Evolutionary conservation across 2,329 filamentous ascomycete genomes (phyloP).

Genomic region (Lithohypha guttulata): DNA sequence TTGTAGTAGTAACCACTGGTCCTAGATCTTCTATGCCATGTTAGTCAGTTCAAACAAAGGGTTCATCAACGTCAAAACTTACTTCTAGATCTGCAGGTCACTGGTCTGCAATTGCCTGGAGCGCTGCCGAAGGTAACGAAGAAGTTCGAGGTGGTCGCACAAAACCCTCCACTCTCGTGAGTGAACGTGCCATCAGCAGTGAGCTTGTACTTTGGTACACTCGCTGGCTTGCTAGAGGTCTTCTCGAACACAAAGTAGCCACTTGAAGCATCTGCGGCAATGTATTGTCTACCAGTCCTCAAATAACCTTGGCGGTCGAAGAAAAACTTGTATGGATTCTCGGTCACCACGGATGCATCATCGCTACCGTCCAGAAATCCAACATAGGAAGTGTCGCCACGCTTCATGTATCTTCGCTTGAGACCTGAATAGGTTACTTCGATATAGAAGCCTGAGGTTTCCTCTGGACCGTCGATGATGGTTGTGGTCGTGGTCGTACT

Average conservation of each 20-base stretch:
- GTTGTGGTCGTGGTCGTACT: no score
- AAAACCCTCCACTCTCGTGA: background rate
- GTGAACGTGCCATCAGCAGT: background rate
- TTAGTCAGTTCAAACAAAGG: background rate
- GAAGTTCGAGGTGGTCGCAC: background rate
- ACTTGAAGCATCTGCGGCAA: background rate
- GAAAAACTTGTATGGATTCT: background rate
- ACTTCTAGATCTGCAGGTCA: background rate
- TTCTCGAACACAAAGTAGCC: constrained; percentile 1
- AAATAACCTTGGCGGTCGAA: constrained; percentile 2
- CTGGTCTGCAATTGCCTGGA: background rate
- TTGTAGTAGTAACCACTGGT: no score
- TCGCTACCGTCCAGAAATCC: background rate
- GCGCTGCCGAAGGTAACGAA: background rate
- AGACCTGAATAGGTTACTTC: no score
- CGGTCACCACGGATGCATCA: background rate
- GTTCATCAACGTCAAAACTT: background rate
- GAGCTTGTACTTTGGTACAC: background rate
- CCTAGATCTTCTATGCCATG: no score
- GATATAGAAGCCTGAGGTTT: no score
- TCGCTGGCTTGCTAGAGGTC: background rate
- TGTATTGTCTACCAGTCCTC: background rate
- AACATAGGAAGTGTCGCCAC: no score
- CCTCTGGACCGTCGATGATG: no score
- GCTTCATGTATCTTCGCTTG: no score